Evolutionary conservation across 192 early-diverging fungal genomes (phyloP), one percentile per base, ranked within the genome.

Genomic region (Coemansia sp.): DNA sequence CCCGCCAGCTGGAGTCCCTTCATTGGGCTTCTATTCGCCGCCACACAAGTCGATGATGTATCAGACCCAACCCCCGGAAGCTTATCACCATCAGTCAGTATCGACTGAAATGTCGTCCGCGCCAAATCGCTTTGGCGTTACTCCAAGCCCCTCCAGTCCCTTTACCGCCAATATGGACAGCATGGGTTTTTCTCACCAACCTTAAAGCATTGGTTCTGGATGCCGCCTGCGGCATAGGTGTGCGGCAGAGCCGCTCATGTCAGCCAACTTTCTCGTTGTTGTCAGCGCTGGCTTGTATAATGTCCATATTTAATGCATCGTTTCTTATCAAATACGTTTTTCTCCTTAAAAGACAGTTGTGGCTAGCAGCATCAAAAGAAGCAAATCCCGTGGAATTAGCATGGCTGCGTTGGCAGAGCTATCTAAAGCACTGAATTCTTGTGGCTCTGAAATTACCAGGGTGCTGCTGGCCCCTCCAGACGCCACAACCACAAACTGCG

Each of bases 31-130:
- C 10, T 51, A 53, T 36, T 33, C 51, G 51, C 60, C 59, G 15
- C 60, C 35, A n/a, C 52, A 21, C 8, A 47, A 59, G 39, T 2
- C 52, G 11, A 10, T 47, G 30, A 18, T 57, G 5, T 50, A 51
- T 36, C 56, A 57, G 45, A 31, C 43, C n/a, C 63, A 65, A 29
- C 36, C 26, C 39, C 14, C 63, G 37, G 40, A 59, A 27, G 18
- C 38, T 5, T 39, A 42, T n/a, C 27, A 46, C 42, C 48, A 56
- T 25, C 50, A 53, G 21, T 11, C 51, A 10, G 43, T 58, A 9
- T 57, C 65, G 3, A 53, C 56, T 5, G 65, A 60, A 32, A 18
- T 60, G 57, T 34, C 65, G 5, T 36, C 52, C n/a, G 21, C 43
- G 27, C 17, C 17, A 14, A 56, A 30, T 29, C 9, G 15, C 11